Evolutionary conservation across 352 stramenopile genomes (phyloP).

Genomic region (Pythium coloratum): DNA sequence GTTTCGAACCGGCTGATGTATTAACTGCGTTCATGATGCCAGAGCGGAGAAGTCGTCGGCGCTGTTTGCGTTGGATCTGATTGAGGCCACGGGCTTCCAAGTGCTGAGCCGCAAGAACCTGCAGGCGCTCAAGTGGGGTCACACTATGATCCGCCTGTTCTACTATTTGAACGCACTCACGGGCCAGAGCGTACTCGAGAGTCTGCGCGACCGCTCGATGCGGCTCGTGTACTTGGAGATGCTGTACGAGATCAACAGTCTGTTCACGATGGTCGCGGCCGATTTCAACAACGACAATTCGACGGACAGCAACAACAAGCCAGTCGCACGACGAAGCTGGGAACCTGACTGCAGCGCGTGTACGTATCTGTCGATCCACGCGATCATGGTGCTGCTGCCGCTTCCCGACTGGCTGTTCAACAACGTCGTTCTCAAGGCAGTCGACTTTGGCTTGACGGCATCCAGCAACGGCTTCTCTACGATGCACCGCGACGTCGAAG

Average conservation of each 20-base stretch:
- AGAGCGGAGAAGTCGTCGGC: conserved; percentile 75
- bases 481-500: conserved; percentile 53
- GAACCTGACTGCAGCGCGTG: conserved; percentile 55
- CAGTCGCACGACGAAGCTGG: conserved; percentile 27
- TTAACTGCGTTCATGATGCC: background rate
- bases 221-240: conserved; percentile 70
- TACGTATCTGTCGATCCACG: conserved; percentile 60
- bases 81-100: conserved; percentile 73
- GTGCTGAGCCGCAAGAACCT: conserved; percentile 78
- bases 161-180: conserved; percentile 82
- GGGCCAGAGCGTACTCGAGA: conserved; percentile 42
- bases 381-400: conserved; percentile 70
- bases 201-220: conserved; percentile 63
- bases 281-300: conserved; percentile 12
- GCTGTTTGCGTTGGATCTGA: conserved; percentile 66
- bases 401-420: conserved; percentile 80
- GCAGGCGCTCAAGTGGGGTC: conserved; percentile 83
- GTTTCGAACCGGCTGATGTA: conserved; percentile 2
- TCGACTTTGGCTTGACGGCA: conserved; percentile 62
- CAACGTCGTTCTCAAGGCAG: conserved; percentile 35
- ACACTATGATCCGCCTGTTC: conserved; percentile 73
- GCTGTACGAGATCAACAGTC: conserved; percentile 61
- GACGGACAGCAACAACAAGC: conserved; percentile 4
- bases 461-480: conserved; percentile 38
- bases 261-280: conserved; percentile 53